Conservation (phyloP, 2,329 filamentous ascomycete genomes). For the Colletotrichum endophyticum region DNA sequence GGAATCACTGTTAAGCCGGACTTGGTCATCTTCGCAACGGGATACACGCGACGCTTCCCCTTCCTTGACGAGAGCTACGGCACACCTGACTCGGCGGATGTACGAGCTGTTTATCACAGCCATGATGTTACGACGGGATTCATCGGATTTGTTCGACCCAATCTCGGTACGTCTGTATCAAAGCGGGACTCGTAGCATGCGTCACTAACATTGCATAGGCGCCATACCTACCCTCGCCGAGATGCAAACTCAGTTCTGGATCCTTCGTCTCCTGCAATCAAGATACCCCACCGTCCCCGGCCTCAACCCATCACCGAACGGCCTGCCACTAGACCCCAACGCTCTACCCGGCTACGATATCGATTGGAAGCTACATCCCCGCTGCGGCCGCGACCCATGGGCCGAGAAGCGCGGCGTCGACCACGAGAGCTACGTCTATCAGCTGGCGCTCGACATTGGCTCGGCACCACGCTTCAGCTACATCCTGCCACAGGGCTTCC, state of each 20-base stretch:
- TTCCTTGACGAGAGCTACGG: conserved; percentile 38
- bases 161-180: conserved; percentile 32
- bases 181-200: not conserved
- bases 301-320: not conserved
- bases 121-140: conserved; percentile 45
- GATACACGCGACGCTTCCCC: conserved; percentile 37
- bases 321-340: conserved; percentile 19
- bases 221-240: conserved; percentile 55
- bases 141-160: conserved; percentile 52
- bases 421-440: conserved; percentile 55
- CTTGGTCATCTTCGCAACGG: conserved; percentile 39
- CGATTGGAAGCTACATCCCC: conserved; percentile 43
- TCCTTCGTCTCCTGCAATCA: conserved; percentile 39
- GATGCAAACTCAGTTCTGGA: conserved; percentile 55
- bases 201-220: not conserved
- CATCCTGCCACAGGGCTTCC: conserved; percentile 33
- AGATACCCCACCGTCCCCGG: not conserved
- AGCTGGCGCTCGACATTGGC: conserved; percentile 52
- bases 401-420: conserved; percentile 47
- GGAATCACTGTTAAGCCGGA: conserved; percentile 35
- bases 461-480: conserved; percentile 42
- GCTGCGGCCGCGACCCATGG: conserved; percentile 35
- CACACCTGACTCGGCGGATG: conserved; percentile 50
- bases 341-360: conserved; percentile 38
- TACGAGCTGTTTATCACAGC: conserved; percentile 55